A percentile compares a stretch with the other conserved stretches of the same genome.
Conservation (phyloP, 805 yeast genomes). For the Wickerhamomyces bovis region DNA sequence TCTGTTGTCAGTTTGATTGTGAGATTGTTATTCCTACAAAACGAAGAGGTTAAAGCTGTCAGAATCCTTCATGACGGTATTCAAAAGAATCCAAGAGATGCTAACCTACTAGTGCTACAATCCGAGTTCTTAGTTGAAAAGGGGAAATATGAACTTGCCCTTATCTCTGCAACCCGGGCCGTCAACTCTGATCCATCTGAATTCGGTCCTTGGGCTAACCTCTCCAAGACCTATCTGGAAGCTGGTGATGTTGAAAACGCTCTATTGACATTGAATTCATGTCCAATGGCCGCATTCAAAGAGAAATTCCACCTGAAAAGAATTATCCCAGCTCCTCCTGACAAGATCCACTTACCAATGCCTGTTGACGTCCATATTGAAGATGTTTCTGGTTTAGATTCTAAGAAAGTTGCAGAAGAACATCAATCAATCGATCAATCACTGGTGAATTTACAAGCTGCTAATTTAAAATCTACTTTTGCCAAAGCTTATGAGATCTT, state of each 20-base stretch:
- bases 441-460: conserved; percentile 59
- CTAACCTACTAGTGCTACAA: conserved; percentile 49
- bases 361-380: conserved; percentile 69
- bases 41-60: conserved; percentile 57
- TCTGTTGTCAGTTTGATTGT: conserved; percentile 54
- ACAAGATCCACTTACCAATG: conserved; percentile 64
- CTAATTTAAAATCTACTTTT: conserved; percentile 55
- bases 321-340: conserved; percentile 45
- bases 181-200: conserved; percentile 72
- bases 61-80: conserved; percentile 47
- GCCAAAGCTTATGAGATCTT: conserved; percentile 53
- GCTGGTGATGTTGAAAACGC: conserved; percentile 67
- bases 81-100: conserved; percentile 43
- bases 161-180: conserved; percentile 54
- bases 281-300: conserved; percentile 70
- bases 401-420: conserved; percentile 59
- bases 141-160: conserved; percentile 48
- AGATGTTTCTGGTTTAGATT: conserved; percentile 62
- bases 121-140: conserved; percentile 52
- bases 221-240: conserved; percentile 58
- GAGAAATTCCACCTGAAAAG: conserved; percentile 60
- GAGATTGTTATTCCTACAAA: conserved; percentile 43
- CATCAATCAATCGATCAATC: conserved; percentile 60
- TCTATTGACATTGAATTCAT: conserved; percentile 64
- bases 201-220: conserved; percentile 65